Base-by-base conservation (phyloP, 495 filamentous ascomycete genomes). In the Podospora tetraspora region DNA sequence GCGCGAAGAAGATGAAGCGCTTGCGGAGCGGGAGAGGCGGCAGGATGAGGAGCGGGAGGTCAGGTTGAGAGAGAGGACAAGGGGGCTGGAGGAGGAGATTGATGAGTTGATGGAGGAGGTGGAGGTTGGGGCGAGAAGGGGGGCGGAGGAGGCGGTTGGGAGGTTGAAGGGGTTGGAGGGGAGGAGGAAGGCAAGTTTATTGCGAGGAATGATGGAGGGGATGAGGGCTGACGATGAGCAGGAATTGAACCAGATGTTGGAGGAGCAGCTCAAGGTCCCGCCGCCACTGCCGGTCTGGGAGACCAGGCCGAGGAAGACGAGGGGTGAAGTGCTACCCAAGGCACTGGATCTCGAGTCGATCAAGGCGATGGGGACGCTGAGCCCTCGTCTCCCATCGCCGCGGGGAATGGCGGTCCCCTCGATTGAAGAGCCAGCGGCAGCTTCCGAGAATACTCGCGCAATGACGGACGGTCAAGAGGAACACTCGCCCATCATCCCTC, bases 141-240 rank as follows among this genome's bases (percentile, higher is more conserved):
- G 69, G 21, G 61, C 74, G 1, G 67, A 69, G 21, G 68, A 79
- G 29, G 79, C 74, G 10, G 56, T 66, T 57, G 62, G 73, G 30
- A 74, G 67, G 59, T 61, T 81, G 43, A 69, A 24, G 32, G 67
- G 61, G 19, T 60, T 81, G 59, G 78, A 81, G 30, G 75, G 76
- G 24, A 71, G 66, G 68, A 71, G 78, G 70, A 66, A 68, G 60
- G 79, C 77, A 68, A 60, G 75, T 32, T n/a, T 3, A 4, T 1
- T 12, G 11, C 11, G 30, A 2, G 30, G 30, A 10, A 3, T 19
- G 4, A 0, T 37, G 0, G 25, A 27, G 23, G 25, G 22, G 3
- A 22, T 57, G 12, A 0, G 37, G 2, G 29, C 22, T 60, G 59
- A 60, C 24, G 3, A 2, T 5, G 0, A 2, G 9, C 59, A 60